Evolutionary conservation across 768 basidiomycete species (phyloP), one percentile per base, ranked within the genome.

Genomic region (Gloeostereum incarnatum): DNA sequence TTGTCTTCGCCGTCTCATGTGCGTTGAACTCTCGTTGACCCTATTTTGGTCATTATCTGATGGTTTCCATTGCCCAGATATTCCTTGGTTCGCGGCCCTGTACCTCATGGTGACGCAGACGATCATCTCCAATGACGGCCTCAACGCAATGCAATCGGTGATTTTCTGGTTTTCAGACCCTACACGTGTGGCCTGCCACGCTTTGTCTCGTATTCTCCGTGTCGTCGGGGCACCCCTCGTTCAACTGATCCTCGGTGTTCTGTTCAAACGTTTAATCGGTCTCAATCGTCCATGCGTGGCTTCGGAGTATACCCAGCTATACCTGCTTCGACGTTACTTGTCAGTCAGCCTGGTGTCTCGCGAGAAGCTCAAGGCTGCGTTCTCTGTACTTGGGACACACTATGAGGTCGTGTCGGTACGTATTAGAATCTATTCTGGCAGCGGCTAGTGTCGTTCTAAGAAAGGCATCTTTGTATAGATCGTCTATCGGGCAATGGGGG

Each of bases 401-500:
- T 71, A 68, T 35, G 68, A 69, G 47, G 49, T 55, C 19, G 65
- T 68, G 17, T 71, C 69, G 20, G 62, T 65, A 43, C 42, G 59
- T 45, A 23, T 7, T 27, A 8, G 14, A 20, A 9, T 39, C 31
- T 21, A 18, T 16, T 23, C 19, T 22, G 17, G 21, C 6, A 6
- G 14, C 20, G 14, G 18, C n/a, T 26, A 35, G 34, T 29, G 39
- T 4, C 17, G 26, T n/a, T 34, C n/a, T n/a, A n/a, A n/a, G n/a
- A n/a, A 23, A 17, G 24, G 18, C 31, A 8, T 19, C 17, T 13
- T 40, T 14, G 21, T 4, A 9, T 37, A 65, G 59, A 49, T 64
- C 18, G 53, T 61, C 1, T 69, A 61, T 42, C 59, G 68, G n/a
- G 49, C 51, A 5, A 69, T 71, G 69, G 69, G 69, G n/a, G 68